Evolutionary conservation across 73 alveolate species (phyloP), one percentile per base, ranked within the genome.

Genomic region (Paramecium caudatum): DNA sequence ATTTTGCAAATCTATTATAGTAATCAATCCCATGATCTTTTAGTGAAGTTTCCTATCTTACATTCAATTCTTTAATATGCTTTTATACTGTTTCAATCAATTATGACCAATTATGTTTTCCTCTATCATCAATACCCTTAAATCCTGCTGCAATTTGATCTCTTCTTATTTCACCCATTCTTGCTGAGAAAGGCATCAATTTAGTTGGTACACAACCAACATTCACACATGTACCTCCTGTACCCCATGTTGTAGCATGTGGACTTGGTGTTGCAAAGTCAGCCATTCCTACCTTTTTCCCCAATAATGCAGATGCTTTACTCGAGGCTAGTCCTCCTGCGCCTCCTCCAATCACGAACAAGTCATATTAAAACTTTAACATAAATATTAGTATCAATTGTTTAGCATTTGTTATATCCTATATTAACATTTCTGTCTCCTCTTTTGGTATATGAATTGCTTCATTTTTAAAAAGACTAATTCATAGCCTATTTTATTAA

Each of bases 121-220:
- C 92, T 39, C 84, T 34, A 17, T 90, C 46, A 41, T 90, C 94
- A 13, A 83, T 91, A 0, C 86, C 92, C 23, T 4, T 5, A 91
- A 91, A 91, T 4, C 99, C 98, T 15, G 96, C 95, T 4, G 85
- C 74, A 39, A 91, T 93, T 27, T 91, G 82, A 69, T 93, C 96
- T 55, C 94, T 91, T 90, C 90, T 70, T 37, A 84, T 65, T 82
- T 97, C 99, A 83, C 96, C 97, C 32, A 94, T 85, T 21, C 95
- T 86, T 0, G 99, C 99, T 17, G 99, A 97, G 62, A 92, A 98
- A 87, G 98, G 99, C 99, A 98, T 98, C 94, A 98, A 96, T 93
- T 98, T 98, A 91, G 98, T 98, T 6, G 99, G 99, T 88, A 98
- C 97, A 91, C 99, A 98, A 4, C 99, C 99, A 62, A 98, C 99